Evolutionary conservation across 1,284 basidiomycete species (phyloP), one percentile per base, ranked within the genome.

Genomic region (Sporisorium exsertum): DNA sequence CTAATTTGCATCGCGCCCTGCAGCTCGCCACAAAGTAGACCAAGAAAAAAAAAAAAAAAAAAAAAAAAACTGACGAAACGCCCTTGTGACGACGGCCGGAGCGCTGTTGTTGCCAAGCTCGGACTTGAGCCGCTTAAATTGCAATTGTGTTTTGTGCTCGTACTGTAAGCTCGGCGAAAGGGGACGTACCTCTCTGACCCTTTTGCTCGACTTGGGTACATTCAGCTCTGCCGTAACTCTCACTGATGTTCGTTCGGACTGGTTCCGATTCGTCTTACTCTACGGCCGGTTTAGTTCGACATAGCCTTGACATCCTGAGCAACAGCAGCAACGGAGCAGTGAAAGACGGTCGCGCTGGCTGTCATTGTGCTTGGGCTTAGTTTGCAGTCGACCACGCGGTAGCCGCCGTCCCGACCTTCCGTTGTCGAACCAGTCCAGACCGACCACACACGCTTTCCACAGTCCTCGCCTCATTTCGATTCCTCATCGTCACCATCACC

Each of bases 401-500:
- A 18, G 18, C 8, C 15, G 3, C 37, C 9, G 3, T 43, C 40
- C 49, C 49, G 49, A 50, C 32, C 49, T 50, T 50, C 49, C 49
- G 49, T 20, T 29, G 27, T 20, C 49, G 27, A 15, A 50, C 29
- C n/a, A 8, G 26, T 18, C 18, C 15, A 27, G 2, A 12, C 8
- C 8, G 47, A 29, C 12, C 37, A 12, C 37, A 50, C 49, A 32
- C 49, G 8, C 29, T 50, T 32, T 29, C 18, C 46, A 13, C 10
- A 27, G 27, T 29, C 18, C 29, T n/a, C 16, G 47, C 26, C 18
- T 32, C 49, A 32, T 32, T 5, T 20, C 29, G 32, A 27, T 4
- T 32, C 49, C 49, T 50, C 49, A 12, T 47, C 46, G 27, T 47
- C 46, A 47, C 24, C 46, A 27, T 6, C 46, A 47, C 16, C 49